Conservation (phyloP, 495 filamentous ascomycete species). For the Penicillium egyptiacum region DNA sequence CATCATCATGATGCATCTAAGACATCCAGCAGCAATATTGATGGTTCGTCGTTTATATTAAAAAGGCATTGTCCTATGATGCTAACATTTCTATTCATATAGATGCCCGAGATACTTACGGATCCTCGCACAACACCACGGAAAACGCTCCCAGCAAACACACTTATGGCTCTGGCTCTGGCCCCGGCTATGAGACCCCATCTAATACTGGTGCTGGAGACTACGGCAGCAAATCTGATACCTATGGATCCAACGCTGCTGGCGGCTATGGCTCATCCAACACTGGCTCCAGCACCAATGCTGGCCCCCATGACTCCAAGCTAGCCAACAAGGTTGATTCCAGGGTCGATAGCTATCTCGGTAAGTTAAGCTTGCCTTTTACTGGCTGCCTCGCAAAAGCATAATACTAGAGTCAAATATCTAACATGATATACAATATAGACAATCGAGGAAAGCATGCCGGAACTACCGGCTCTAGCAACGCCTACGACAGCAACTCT, state of each 20-base stretch:
- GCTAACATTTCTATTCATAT: slow-evolving; percentile 50
- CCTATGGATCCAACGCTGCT: slow-evolving; percentile 7
- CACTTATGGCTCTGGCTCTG: slow-evolving; percentile 3
- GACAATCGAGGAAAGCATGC: slow-evolving; percentile 1
- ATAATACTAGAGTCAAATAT: not conserved
- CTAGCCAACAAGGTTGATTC: slow-evolving; percentile 47
- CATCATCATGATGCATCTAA: slow-evolving; percentile 38
- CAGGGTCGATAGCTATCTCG: slow-evolving; percentile 38
- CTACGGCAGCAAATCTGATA: not conserved
- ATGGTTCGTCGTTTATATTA: slow-evolving; percentile 12
- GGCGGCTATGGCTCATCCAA: not conserved
- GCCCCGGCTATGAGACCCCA: not conserved
- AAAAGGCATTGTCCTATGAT: not conserved
- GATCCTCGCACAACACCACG: slow-evolving; percentile 7
- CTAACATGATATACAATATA: not conserved
- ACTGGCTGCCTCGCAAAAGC: too few relatives aligned
- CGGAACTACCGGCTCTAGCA: not conserved
- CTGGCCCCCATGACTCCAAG: slow-evolving; percentile 18
- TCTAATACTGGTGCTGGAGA: not conserved
- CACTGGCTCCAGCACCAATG: slow-evolving; percentile 16
- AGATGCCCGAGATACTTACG: slow-evolving; percentile 29
- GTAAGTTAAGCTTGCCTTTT: slow-evolving; percentile 9
- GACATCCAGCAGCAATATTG: slow-evolving; percentile 16
- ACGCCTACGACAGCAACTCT: too few relatives aligned
- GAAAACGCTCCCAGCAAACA: slow-evolving; percentile 16